These are phyloP conservation scores for Vaccinium myrtillus DNA, from an alignment of 148 eudicot species.

Conservation along the genomic window DNA sequence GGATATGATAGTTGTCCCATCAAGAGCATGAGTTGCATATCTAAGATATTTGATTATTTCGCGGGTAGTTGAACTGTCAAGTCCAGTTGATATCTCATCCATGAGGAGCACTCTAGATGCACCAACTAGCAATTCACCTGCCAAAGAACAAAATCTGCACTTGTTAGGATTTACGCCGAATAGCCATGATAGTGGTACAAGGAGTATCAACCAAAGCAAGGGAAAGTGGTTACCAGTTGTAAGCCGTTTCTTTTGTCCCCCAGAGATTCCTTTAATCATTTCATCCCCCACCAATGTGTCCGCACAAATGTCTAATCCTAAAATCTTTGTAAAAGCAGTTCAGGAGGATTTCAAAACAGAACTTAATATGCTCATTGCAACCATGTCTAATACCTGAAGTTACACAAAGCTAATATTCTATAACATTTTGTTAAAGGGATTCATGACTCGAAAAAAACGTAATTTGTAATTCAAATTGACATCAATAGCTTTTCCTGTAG, in stretches of 20 bases:
- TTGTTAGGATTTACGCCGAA: background rate
- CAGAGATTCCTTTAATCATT: constrained; percentile 95
- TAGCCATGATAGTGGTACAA: background rate
- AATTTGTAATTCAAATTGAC: background rate
- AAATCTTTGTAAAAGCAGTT: constrained; percentile 58
- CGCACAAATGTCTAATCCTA: constrained; percentile 85
- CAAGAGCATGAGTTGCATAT: constrained; percentile 66
- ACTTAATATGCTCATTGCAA: background rate
- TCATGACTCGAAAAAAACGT: background rate
- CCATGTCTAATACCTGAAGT: background rate
- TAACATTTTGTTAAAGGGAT: background rate
- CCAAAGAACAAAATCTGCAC: constrained; percentile 5
- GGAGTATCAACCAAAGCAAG: constrained; percentile 8
- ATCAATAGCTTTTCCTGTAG: background rate
- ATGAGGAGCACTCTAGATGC: constrained; percentile 74
- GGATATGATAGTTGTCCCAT: constrained; percentile 75
- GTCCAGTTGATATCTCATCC: constrained; percentile 96
- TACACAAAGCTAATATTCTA: background rate
- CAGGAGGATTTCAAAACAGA: constrained; percentile 22
- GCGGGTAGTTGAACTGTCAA: constrained; percentile 94
- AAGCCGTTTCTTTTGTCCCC: constrained; percentile 95
- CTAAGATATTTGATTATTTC: constrained; percentile 76
- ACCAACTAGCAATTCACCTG: constrained; percentile 92
- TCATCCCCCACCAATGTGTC: constrained; percentile 95
- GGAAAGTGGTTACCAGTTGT: constrained; percentile 59